Evolutionary conservation across 2,329 filamentous ascomycete genomes (phyloP).

Genomic region (Madurella mycetomatis): DNA sequence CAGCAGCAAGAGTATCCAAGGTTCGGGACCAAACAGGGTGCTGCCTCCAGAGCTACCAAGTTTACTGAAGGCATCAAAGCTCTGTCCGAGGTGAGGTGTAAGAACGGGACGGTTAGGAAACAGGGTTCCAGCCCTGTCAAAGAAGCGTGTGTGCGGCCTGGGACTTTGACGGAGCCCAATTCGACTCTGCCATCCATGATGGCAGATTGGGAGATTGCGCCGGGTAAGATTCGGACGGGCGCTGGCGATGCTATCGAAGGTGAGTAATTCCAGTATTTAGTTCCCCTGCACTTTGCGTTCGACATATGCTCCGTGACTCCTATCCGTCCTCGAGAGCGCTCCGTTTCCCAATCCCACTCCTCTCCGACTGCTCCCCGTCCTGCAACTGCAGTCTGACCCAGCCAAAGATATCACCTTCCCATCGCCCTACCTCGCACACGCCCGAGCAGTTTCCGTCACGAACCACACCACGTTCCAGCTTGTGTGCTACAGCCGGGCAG

Average conservation of each 20-base stretch:
- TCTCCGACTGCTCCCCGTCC: not conserved
- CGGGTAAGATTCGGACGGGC: conserved; percentile 10
- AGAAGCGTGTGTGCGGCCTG: not conserved
- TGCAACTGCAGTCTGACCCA: not conserved
- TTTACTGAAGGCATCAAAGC: not conserved
- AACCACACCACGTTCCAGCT: conserved; percentile 10
- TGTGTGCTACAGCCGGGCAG: conserved; percentile 7
- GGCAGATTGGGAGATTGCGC: conserved; percentile 19
- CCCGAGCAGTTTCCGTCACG: conserved; percentile 2
- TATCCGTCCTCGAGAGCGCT: too few relatives aligned
- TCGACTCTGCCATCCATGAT: not conserved
- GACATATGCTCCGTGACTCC: too few relatives aligned
- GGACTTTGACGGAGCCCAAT: not conserved
- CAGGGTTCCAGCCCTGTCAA: not conserved
- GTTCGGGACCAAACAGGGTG: not conserved
- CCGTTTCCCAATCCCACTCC: not conserved
- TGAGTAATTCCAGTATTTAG: not conserved
- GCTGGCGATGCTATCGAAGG: conserved; percentile 2
- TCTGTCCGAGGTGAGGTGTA: not conserved
- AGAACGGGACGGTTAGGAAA: not conserved
- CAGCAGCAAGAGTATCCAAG: not conserved
- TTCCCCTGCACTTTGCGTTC: too few relatives aligned
- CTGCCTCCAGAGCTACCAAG: not conserved
- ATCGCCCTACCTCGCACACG: conserved; percentile 14
- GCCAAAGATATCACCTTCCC: conserved; percentile 17